phyloP scores from a whole-genome alignment of 2,329 filamentous ascomycete genomes.

The Hypocreales sp. region DNA sequence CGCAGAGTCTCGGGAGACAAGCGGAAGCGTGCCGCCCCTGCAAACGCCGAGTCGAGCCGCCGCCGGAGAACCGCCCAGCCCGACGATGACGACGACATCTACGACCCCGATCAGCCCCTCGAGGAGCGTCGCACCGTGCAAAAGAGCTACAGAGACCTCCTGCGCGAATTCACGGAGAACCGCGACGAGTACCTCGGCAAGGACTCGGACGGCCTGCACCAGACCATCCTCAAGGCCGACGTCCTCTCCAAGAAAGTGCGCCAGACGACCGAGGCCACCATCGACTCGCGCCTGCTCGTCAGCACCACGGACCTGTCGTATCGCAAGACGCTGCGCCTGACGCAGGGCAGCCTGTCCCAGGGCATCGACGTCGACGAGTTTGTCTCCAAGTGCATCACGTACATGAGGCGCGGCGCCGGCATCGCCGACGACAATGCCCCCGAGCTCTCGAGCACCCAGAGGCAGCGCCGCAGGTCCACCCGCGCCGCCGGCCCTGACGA shows the following conservation, averaged over 20 bases:
- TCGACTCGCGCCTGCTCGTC: slow-evolving; percentile 78
- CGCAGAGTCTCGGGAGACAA: slow-evolving; percentile 12
- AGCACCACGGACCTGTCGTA: slow-evolving; percentile 65
- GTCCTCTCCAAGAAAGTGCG: slow-evolving; percentile 52
- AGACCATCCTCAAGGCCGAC: slow-evolving; percentile 53
- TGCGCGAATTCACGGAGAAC: slow-evolving; percentile 44
- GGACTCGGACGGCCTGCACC: slow-evolving; percentile 47
- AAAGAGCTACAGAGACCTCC: slow-evolving; percentile 52
- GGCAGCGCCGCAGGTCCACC: slow-evolving; percentile 21
- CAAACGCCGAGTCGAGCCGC: slow-evolving; percentile 9
- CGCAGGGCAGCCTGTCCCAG: slow-evolving; percentile 54
- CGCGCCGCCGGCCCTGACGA: slow-evolving; percentile 28
- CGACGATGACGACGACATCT: slow-evolving; percentile 27
- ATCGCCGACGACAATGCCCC: slow-evolving; percentile 34
- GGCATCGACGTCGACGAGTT: slow-evolving; percentile 86
- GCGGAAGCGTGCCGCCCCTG: slow-evolving; percentile 15
- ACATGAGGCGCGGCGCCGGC: slow-evolving; percentile 57
- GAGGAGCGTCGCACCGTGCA: slow-evolving; percentile 59
- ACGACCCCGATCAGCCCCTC: slow-evolving; percentile 71
- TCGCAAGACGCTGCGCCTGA: slow-evolving; percentile 60
- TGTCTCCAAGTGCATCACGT: slow-evolving; percentile 75
- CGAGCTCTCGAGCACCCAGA: slow-evolving; percentile 33
- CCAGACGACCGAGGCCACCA: slow-evolving; percentile 79
- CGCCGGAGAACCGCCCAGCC: slow-evolving; percentile 6
- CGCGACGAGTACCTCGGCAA: slow-evolving; percentile 57